phyloP scores from a whole-genome alignment of 1,284 basidiomycete genomes.

The Rhodotorula sp. region DNA sequence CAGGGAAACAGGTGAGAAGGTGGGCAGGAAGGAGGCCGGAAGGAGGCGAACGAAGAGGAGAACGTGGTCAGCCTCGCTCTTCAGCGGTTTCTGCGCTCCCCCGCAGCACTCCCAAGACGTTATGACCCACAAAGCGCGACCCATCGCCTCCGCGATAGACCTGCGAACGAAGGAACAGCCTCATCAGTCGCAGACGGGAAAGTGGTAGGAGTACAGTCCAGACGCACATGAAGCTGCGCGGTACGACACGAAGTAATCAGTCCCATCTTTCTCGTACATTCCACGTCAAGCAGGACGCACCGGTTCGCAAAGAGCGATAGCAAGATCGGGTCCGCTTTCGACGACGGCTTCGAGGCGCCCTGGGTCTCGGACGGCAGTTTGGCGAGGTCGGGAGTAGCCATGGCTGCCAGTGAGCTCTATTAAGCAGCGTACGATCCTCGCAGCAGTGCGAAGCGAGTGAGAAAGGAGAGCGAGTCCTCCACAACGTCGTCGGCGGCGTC shows the following conservation, averaged over 20 bases:
- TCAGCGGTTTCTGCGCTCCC: too few relatives aligned
- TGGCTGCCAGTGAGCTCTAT: background rate
- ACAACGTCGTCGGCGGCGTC: too few relatives aligned
- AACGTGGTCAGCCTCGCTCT: background rate
- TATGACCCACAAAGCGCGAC: conserved; percentile 57
- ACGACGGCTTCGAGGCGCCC: background rate
- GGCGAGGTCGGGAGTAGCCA: background rate
- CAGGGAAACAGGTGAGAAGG: background rate
- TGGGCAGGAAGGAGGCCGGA: background rate
- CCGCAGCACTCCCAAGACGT: background rate
- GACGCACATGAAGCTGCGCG: conserved; percentile 15
- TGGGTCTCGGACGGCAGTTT: background rate
- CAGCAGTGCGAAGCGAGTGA: background rate
- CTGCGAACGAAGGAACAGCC: background rate
- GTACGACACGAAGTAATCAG: background rate
- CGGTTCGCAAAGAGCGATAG: conserved; percentile 86
- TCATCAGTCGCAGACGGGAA: too few relatives aligned
- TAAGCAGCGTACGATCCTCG: background rate
- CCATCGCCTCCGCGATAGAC: conserved; percentile 77
- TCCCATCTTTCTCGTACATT: background rate
- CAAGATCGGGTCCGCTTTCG: conserved; percentile 70
- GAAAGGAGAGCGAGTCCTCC: background rate
- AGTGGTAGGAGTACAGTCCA: too few relatives aligned
- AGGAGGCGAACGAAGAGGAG: background rate
- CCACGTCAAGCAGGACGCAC: conserved; percentile 71